Base-by-base conservation (phyloP, 495 filamentous ascomycete species). In the Penicillium antarcticum region DNA sequence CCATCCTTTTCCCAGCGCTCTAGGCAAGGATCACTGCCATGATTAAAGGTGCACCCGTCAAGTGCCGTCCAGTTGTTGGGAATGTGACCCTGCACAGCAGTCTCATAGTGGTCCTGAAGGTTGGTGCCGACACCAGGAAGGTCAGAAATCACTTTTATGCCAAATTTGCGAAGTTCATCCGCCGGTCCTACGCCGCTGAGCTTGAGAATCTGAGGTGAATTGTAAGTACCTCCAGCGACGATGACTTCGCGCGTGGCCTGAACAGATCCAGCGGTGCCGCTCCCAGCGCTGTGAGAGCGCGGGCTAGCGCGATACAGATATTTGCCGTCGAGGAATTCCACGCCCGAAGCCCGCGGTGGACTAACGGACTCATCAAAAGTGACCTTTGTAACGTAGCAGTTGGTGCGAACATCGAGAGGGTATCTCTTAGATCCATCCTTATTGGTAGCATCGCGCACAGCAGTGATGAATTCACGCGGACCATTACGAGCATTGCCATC, bases 111-210 rank as follows among this genome's bases (percentile, higher is more conserved):
- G 55, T 88, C 83, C 46, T 87, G 84, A 1, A 88, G 65, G 57
- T 88, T 88, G 13, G 72, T 72, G 33, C 86, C 86, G 0, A 88
- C 84, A 14, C 79, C 82, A 0, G 85, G 82, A 0, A 84, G 69
- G 55, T 86, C 77, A 21, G 66, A 51, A 0, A 86, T 49, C 0
- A 86, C 67, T 3, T 73, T 60, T 48, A 88, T 85, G 14, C 65
- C 61, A 47, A 76, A 71, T 5, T 57, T 57, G 3, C 58, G n/a
- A 0, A 89, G 75, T 38, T 85, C 74, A 0, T 59, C 61, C 1
- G 54, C 52, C 0, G 82, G 76, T 2, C 86, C 85, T 45, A 89
- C 67, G 16, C 87, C 86, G 3, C 75, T 82, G 1, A 86, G 74
- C 56, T 86, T 82, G 8, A 89, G 78, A 1, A 89, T 59, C 45